phyloP scores from a whole-genome alignment of 140 eudicot genomes.

The Oenanthe javanica region DNA sequence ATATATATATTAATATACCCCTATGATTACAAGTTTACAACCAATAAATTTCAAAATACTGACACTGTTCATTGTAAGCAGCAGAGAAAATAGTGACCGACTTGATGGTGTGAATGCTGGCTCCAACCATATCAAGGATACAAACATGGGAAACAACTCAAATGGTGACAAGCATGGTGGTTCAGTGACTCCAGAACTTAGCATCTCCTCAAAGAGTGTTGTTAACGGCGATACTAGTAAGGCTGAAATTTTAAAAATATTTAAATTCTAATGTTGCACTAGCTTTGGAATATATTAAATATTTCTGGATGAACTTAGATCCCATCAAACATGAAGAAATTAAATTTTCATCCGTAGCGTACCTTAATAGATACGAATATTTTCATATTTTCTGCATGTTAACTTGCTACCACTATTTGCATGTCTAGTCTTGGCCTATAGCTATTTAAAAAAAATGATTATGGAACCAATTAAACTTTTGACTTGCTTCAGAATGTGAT shows the following conservation, averaged over 20 bases:
- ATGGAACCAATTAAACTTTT: background rate
- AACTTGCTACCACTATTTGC: background rate
- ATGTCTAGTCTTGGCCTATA: background rate
- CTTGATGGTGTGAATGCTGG: conserved; percentile 9
- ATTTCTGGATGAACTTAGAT: background rate
- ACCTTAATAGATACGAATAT: background rate
- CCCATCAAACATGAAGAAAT: background rate
- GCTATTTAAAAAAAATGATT: background rate
- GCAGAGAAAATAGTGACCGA: conserved; percentile 5
- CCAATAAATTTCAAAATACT: background rate
- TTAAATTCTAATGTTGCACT: background rate
- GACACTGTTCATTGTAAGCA: background rate
- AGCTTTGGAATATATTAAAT: background rate
- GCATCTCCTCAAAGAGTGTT: conserved; percentile 27
- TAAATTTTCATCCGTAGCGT: background rate
- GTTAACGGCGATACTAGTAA: conserved; percentile 36
- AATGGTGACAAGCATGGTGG: background rate
- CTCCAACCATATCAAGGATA: background rate
- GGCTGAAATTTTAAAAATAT: background rate
- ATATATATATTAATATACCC: no score
- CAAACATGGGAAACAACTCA: conserved; percentile 3
- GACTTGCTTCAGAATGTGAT: background rate
- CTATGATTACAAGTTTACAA: background rate
- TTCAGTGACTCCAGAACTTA: conserved; percentile 17
- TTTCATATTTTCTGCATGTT: background rate